These are phyloP conservation scores for Amauroascus niger DNA, from an alignment of 2,329 filamentous ascomycete species.

Conservation along the genomic window DNA sequence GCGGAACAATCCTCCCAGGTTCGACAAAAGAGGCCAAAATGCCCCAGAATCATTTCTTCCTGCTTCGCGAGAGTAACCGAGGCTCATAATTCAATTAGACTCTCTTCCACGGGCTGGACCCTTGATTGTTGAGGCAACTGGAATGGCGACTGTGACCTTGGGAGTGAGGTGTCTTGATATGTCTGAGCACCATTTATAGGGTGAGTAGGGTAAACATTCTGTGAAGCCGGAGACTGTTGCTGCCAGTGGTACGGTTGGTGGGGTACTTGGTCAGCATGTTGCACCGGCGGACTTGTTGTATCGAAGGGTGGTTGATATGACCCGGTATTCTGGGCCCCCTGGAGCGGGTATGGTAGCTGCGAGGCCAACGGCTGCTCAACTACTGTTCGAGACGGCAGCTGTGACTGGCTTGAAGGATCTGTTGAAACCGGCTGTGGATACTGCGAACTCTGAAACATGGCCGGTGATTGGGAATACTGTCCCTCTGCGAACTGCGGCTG, in stretches of 20 bases:
- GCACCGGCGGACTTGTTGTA: background rate
- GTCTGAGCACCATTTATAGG: conserved; percentile 18
- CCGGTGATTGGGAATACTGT: background rate
- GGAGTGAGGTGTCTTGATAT: background rate
- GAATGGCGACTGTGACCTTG: conserved; percentile 22
- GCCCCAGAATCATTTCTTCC: too few relatives aligned
- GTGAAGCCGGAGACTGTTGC: background rate
- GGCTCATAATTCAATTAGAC: conserved; percentile 64
- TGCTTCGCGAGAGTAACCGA: background rate
- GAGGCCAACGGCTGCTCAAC: background rate
- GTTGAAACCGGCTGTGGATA: background rate
- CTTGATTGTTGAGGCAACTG: conserved; percentile 47
- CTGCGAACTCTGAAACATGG: background rate
- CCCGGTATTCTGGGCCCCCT: background rate
- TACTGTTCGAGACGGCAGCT: background rate
- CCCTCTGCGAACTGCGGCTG: background rate
- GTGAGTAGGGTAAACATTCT: background rate
- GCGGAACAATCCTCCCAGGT: too few relatives aligned
- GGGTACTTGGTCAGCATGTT: background rate
- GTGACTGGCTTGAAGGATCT: background rate
- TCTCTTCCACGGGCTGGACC: conserved; percentile 56
- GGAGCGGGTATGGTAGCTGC: background rate
- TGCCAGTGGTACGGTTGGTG: conserved; percentile 5
- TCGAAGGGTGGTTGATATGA: background rate
- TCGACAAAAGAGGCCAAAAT: too few relatives aligned